These are phyloP conservation scores for Trifolium subterraneum DNA, from an alignment of 306 rosid species.

Conservation along the genomic window DNA sequence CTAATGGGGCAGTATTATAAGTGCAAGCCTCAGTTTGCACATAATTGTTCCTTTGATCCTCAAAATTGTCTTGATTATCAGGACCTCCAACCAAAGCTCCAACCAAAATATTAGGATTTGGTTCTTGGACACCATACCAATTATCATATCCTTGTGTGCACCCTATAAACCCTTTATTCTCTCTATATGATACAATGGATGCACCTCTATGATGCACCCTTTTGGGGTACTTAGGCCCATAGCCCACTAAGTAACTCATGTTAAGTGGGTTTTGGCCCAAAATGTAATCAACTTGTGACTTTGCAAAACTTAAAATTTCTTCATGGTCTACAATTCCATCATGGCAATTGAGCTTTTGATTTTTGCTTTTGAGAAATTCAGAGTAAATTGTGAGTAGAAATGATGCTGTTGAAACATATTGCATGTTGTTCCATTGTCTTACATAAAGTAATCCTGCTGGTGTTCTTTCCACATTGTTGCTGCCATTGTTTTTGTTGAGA, in stretches of 20 bases:
- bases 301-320: conserved; percentile 58
- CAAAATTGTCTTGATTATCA: conserved; percentile 61
- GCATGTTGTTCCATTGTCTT: conserved; percentile 95
- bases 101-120: conserved; percentile 70
- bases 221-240: conserved; percentile 64
- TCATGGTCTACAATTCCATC: conserved; percentile 43
- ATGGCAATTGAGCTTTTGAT: conserved; percentile 56
- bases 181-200: conserved; percentile 70
- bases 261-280: conserved; percentile 73
- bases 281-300: conserved; percentile 74
- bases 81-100: conserved; percentile 96
- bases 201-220: conserved; percentile 88
- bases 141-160: conserved; percentile 91
- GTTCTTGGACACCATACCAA: conserved; percentile 62
- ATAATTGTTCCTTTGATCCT: conserved; percentile 67
- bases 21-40: conserved; percentile 98
- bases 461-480: conserved; percentile 66
- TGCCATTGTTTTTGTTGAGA: conserved; percentile 69
- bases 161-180: conserved; percentile 81
- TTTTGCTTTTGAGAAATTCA: conserved; percentile 55
- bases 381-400: conserved; percentile 80
- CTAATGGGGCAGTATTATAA: conserved; percentile 82
- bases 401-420: conserved; percentile 80
- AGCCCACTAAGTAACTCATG: conserved; percentile 84
- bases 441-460: conserved; percentile 71